Base-by-base conservation (phyloP, 2,329 filamentous ascomycete species). In the Venturia aucupariae region DNA sequence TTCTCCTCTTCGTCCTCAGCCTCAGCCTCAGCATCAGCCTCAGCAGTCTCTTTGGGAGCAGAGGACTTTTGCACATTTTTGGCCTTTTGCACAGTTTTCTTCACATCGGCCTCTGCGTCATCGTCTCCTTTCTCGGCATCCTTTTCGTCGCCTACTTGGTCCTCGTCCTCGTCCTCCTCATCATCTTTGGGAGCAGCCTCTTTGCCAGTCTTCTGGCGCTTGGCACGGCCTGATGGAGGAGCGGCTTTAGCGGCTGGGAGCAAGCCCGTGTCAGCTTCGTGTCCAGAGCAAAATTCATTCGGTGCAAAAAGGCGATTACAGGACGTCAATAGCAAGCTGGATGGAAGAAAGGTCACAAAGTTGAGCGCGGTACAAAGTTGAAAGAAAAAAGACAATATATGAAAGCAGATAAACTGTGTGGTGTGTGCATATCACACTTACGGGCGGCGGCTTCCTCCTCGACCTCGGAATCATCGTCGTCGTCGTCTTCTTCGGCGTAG, bases 1-100 rank as follows among this genome's bases (percentile, higher is more conserved):
- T 70, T 68, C 46, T 71, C 77, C 61, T 79, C 72, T 65, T 75
- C 75, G 60, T 75, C 72, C 24, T 72, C 69, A 55, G 75, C 70
- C 8, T 67, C 67, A 13, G 64, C 70, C 10, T 71, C 11, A 6
- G 35, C 35, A 38, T 67, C 67, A 13, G 64, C 70, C 10, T 71
- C 11, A 6, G 35, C 35, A 38, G 35, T 71, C 10, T 70, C 69
- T 10, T 64, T 46, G 15, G 46, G n/a, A 54, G 39, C 38, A 54
- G 61, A 55, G 8, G 42, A 3, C 17, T 32, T 48, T n/a, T n/a
- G n/a, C n/a, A n/a, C n/a, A n/a, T n/a, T n/a, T 30, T 64, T 42
- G 38, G 38, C 42, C 32, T 63, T 48, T 22, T 59, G 46, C 13
- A 64, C 65, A 22, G 15, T 32, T 30, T 67, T 66, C 11, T 71